Evolutionary conservation across 2,329 filamentous ascomycete genomes (phyloP).

Genomic region (Clonostachys byssicola): DNA sequence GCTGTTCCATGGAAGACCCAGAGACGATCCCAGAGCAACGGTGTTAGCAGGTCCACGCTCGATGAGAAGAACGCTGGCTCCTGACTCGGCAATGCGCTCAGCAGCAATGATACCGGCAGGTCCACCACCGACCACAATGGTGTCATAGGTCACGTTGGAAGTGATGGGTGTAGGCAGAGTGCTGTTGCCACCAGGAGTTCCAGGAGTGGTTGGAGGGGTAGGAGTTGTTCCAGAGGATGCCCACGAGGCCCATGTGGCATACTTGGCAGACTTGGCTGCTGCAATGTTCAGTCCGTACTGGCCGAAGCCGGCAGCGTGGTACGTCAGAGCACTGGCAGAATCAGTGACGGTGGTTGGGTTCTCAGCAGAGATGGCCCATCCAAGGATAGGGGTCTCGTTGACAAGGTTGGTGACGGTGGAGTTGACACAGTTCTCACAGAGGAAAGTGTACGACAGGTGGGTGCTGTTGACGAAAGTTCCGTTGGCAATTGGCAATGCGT

Average conservation of each 20-base stretch:
- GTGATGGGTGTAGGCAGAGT: too few species aligned
- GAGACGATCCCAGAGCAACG: constrained; percentile 22
- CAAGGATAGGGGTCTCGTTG: too few species aligned
- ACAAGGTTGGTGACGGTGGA: not conserved
- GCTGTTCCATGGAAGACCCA: constrained; percentile 42
- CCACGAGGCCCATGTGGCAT: too few species aligned
- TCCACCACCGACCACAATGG: constrained; percentile 15
- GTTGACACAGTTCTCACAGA: constrained; percentile 31
- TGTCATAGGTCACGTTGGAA: constrained; percentile 9
- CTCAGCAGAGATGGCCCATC: too few species aligned
- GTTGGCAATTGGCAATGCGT: constrained; percentile 30
- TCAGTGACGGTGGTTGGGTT: too few species aligned
- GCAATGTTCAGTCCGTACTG: too few species aligned
- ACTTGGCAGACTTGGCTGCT: too few species aligned
- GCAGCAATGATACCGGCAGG: constrained; percentile 15
- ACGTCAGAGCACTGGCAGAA: too few species aligned
- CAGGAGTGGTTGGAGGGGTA: too few species aligned
- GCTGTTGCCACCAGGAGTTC: too few species aligned
- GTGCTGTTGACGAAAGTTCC: constrained; percentile 35
- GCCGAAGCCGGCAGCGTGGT: too few species aligned
- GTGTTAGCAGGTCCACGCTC: constrained; percentile 54
- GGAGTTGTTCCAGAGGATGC: too few species aligned
- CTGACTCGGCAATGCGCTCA: constrained; percentile 51
- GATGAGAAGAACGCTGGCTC: constrained; percentile 60
- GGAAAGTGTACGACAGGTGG: constrained; percentile 38